Percentiles rank a stretch among this genome's conserved stretches.
Conservation (phyloP, 768 basidiomycete genomes). For the Tulasnella sp. region DNA sequence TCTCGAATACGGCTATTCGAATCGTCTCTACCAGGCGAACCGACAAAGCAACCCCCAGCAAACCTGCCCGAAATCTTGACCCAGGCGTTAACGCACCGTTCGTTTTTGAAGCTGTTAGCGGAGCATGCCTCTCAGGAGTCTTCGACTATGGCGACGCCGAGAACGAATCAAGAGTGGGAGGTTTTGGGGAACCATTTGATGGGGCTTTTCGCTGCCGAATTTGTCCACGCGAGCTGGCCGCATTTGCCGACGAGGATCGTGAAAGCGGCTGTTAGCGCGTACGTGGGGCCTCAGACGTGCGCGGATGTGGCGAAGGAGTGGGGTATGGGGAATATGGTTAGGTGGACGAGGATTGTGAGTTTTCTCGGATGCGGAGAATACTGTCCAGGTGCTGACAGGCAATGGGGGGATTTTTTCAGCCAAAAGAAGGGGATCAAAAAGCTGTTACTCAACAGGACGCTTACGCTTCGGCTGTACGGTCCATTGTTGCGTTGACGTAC, state of each 20-base stretch:
- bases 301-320: constrained; percentile 79
- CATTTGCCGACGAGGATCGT: constrained; percentile 85
- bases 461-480: constrained; percentile 76
- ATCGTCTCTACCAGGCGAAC: constrained; percentile 28
- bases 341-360: constrained; percentile 74
- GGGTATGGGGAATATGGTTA: constrained; percentile 65
- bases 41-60: not conserved
- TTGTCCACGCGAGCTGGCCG: constrained; percentile 71
- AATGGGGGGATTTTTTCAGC: not conserved
- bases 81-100: constrained; percentile 74
- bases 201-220: constrained; percentile 84
- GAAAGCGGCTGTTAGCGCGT: constrained; percentile 86
- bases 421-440: constrained; percentile 29
- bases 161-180: constrained; percentile 68
- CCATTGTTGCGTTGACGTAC: constrained; percentile 82
- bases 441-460: constrained; percentile 74
- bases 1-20: constrained; percentile 65
- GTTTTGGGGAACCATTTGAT: constrained; percentile 78
- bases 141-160: constrained; percentile 37
- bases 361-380: not conserved
- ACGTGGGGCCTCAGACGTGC: constrained; percentile 79
- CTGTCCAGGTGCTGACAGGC: not conserved
- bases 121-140: constrained; percentile 44
- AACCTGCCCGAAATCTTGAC: constrained; percentile 14
- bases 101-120: constrained; percentile 49